phyloP scores from a whole-genome alignment of 2,329 filamentous ascomycete genomes.

The Paradendryphiella salina region DNA sequence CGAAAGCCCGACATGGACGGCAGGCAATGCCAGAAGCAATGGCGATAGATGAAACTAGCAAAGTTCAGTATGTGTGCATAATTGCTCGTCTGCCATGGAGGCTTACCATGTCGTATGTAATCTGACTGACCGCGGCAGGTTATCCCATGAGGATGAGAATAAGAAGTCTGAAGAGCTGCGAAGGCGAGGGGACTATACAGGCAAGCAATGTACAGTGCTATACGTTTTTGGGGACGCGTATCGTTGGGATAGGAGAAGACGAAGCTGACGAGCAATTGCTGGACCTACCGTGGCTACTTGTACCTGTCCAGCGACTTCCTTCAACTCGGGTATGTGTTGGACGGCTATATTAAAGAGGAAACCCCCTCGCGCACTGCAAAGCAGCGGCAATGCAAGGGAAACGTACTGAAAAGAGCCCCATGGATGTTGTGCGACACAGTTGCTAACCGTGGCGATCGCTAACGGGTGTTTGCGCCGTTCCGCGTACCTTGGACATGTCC shows the following conservation, averaged over 20 bases:
- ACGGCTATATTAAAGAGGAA: neutral
- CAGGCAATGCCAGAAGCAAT: conserved; percentile 19
- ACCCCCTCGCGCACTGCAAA: conserved; percentile 1
- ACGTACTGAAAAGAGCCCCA: neutral
- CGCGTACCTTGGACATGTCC: neutral
- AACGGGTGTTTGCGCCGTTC: neutral
- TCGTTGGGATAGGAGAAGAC: neutral
- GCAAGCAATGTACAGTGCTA: neutral
- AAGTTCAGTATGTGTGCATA: neutral
- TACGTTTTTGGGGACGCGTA: neutral
- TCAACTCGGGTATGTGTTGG: neutral
- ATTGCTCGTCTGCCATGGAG: neutral
- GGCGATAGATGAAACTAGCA: conserved; percentile 3
- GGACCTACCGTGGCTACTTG: neutral
- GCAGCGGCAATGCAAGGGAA: conserved; percentile 2
- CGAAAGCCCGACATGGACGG: conserved; percentile 18
- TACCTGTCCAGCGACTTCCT: conserved; percentile 5
- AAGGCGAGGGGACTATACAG: neutral
- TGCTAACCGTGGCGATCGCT: neutral
- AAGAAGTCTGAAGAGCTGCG: conserved; percentile 7
- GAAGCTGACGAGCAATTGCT: neutral
- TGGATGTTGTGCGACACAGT: neutral
- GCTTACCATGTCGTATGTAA: conserved; percentile 9
- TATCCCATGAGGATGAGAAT: conserved; percentile 22
- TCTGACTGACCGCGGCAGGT: conserved; percentile 6